Evolutionary conservation across 2,329 filamentous ascomycete genomes (phyloP).

Genomic region (Stemphylium vesicarium): DNA sequence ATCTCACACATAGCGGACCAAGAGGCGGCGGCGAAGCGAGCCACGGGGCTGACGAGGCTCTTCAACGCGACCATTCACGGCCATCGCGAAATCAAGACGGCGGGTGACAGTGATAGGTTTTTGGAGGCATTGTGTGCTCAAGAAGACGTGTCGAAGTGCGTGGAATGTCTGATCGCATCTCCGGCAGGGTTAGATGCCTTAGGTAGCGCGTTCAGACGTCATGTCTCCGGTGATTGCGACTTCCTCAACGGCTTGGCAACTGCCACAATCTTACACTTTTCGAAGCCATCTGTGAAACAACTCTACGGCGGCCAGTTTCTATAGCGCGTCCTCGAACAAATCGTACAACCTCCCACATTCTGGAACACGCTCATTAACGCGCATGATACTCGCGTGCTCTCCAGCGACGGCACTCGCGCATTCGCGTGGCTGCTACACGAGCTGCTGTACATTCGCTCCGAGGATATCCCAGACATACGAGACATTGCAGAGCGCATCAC

Average conservation of each 20-base stretch:
- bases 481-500: constrained; percentile 31
- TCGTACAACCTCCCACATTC: constrained; percentile 61
- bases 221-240: constrained; percentile 50
- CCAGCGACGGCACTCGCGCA: constrained; percentile 27
- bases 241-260: constrained; percentile 54
- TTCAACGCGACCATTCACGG: constrained; percentile 52
- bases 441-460: constrained; percentile 50
- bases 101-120: constrained; percentile 54
- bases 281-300: constrained; percentile 53
- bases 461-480: constrained; percentile 32
- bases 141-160: constrained; percentile 48
- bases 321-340: constrained; percentile 52
- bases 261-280: not conserved
- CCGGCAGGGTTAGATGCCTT: constrained; percentile 42
- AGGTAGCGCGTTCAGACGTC: constrained; percentile 49
- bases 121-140: constrained; percentile 57
- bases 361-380: constrained; percentile 58
- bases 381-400: constrained; percentile 30
- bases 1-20: constrained; percentile 20
- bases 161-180: constrained; percentile 42
- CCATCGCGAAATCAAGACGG: constrained; percentile 46
- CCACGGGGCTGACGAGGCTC: constrained; percentile 44
- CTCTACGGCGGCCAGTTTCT: constrained; percentile 60
- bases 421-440: constrained; percentile 56
- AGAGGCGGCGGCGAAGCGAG: constrained; percentile 32